Evolutionary conservation across 225 moss, liverwort and hornwort species (phyloP).

Genomic region (Sphagnum tenellum): DNA sequence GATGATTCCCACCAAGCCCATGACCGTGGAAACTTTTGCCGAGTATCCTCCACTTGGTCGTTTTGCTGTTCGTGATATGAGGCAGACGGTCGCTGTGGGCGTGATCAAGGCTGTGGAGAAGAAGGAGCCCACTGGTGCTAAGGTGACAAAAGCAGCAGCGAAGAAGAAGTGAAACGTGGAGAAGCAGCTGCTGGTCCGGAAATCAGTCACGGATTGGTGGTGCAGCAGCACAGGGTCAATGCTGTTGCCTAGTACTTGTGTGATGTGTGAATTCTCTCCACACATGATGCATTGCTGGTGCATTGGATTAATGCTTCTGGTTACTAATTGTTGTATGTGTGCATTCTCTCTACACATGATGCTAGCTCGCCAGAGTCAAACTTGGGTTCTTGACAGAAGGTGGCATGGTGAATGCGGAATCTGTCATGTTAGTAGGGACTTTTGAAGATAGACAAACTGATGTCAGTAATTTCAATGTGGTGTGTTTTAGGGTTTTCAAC

Average conservation of each 20-base stretch:
- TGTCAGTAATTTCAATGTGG: too few relatives aligned
- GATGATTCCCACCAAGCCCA: slow-evolving; percentile 62
- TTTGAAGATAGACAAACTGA: not conserved
- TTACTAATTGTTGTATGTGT: not conserved
- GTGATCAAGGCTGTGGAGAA: slow-evolving; percentile 47
- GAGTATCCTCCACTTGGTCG: slow-evolving; percentile 61
- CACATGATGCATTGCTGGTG: not conserved
- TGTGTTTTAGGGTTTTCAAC: not conserved
- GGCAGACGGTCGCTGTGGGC: slow-evolving; percentile 39
- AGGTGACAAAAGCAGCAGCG: slow-evolving; percentile 35
- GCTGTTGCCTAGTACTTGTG: too few relatives aligned
- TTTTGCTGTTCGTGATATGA: slow-evolving; percentile 49
- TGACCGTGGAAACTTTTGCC: slow-evolving; percentile 56
- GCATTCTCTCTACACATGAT: slow-evolving; percentile 4
- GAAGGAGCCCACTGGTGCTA: slow-evolving; percentile 35
- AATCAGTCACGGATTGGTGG: too few relatives aligned
- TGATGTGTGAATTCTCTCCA: not conserved
- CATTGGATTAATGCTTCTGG: not conserved
- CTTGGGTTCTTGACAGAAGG: slow-evolving; percentile 21
- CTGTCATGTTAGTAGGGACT: not conserved
- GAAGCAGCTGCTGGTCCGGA: too few relatives aligned
- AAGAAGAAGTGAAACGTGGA: slow-evolving; percentile 35
- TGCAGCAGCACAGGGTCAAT: too few relatives aligned
- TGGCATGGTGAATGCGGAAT: slow-evolving; percentile 14
- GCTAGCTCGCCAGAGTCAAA: slow-evolving; percentile 17